These are phyloP conservation scores for Aspergillus fumigatiaffinis DNA, from an alignment of 2,329 filamentous ascomycete genomes.

Conservation along the genomic window DNA sequence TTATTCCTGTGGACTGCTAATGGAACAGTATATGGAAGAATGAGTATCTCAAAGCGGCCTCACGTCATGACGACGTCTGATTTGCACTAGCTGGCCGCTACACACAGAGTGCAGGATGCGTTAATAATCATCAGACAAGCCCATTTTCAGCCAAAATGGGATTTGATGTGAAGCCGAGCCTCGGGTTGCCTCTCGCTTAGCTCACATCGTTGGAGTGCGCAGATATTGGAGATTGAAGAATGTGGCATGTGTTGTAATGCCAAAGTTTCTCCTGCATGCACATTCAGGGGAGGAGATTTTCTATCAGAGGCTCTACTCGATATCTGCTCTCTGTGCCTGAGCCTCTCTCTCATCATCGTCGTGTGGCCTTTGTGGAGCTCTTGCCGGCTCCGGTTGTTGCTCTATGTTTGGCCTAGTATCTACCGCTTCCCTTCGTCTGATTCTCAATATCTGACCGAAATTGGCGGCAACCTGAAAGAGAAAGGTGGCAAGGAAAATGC, in stretches of 20 bases:
- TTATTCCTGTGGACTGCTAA: not conserved
- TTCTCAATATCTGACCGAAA: slow-evolving; percentile 23
- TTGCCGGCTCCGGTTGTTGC: not conserved
- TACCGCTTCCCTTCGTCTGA: slow-evolving; percentile 14
- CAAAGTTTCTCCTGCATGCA: not conserved
- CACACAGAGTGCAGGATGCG: not conserved
- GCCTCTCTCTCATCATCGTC: slow-evolving; percentile 11
- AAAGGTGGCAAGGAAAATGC: slow-evolving; percentile 29
- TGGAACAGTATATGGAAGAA: not conserved
- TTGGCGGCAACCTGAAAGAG: slow-evolving; percentile 28
- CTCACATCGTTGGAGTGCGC: not conserved
- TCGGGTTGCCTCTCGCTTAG: not conserved
- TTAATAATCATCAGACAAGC: not conserved
- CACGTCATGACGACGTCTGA: too few relatives aligned
- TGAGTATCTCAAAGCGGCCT: not conserved
- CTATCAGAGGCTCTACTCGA: not conserved
- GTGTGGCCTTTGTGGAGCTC: slow-evolving; percentile 2
- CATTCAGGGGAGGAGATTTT: not conserved
- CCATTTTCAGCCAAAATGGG: not conserved
- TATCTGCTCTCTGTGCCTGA: not conserved
- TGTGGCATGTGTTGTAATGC: not conserved
- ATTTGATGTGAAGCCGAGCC: not conserved
- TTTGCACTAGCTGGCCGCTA: not conserved
- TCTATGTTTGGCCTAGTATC: slow-evolving; percentile 1
- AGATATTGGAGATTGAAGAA: not conserved